Evolutionary conservation across 2,329 filamentous ascomycete genomes (phyloP).

Genomic region (Waltergamsia citrina): DNA sequence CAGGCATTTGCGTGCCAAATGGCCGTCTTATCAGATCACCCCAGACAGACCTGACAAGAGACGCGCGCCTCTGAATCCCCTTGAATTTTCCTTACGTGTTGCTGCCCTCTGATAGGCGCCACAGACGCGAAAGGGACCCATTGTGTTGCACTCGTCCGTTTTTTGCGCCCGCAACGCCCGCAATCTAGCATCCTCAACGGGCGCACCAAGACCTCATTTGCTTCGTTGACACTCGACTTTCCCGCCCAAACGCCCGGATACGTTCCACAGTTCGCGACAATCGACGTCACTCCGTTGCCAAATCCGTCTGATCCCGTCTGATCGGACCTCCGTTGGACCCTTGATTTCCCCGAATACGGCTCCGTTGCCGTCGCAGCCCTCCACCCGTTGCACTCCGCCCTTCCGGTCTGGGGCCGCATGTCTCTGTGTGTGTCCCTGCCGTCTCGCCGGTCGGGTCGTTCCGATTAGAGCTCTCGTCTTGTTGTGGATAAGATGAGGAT

Average conservation of each 20-base stretch:
- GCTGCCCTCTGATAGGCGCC: slow-evolving; percentile 14
- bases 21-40: slow-evolving; percentile 11
- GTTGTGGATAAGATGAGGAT: too few species aligned
- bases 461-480: too few species aligned
- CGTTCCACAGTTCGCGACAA: slow-evolving; percentile 4
- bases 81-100: slow-evolving; percentile 6
- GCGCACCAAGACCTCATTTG: slow-evolving; percentile 18
- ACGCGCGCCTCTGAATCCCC: slow-evolving; percentile 3
- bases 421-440: too few species aligned
- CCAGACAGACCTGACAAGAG: neutral
- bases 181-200: slow-evolving; percentile 23
- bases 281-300: slow-evolving; percentile 2
- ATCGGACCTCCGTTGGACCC: neutral
- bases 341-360: neutral
- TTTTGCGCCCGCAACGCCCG: slow-evolving; percentile 24
- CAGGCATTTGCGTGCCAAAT: slow-evolving; percentile 9
- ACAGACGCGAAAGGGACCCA: slow-evolving; percentile 14
- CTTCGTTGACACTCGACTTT: neutral
- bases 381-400: too few species aligned
- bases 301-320: slow-evolving; percentile 1
- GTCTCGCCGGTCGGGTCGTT: slow-evolving; percentile 13
- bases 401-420: too few species aligned
- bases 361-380: neutral
- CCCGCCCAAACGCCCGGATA: slow-evolving; percentile 8
- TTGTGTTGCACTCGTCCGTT: slow-evolving; percentile 14